Conservation (phyloP, 495 filamentous ascomycete genomes). For the Tuber umbilicatum region DNA sequence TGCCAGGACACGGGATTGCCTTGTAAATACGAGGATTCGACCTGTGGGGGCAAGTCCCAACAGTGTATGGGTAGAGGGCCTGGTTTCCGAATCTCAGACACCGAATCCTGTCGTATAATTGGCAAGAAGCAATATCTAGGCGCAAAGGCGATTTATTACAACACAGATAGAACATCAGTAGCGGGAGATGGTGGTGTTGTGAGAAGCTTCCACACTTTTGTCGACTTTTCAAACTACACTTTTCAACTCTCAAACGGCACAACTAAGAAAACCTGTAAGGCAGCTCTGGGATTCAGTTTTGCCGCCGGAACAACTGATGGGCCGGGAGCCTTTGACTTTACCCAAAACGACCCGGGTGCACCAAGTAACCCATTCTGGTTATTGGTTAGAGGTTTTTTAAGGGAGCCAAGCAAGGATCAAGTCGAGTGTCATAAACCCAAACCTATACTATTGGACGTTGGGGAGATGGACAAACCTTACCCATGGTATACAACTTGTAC, state of each 20-base stretch:
- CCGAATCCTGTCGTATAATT: constrained; percentile 77
- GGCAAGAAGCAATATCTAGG: constrained; percentile 65
- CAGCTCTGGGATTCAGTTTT: constrained; percentile 90
- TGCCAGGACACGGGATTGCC: constrained; percentile 68
- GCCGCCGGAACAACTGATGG: constrained; percentile 92
- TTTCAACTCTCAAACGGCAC: constrained; percentile 73
- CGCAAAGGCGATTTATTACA: constrained; percentile 58
- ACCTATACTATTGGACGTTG: constrained; percentile 83
- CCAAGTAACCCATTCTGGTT: constrained; percentile 77
- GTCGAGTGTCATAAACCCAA: constrained; percentile 73
- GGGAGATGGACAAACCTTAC: constrained; percentile 72
- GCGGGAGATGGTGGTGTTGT: constrained; percentile 57
- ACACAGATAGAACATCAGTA: constrained; percentile 48
- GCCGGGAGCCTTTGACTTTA: constrained; percentile 90
- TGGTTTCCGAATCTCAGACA: constrained; percentile 62
- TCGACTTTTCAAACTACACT: constrained; percentile 54
- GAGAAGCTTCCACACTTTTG: constrained; percentile 66
- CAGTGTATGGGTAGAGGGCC: constrained; percentile 82
- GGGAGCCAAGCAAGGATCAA: constrained; percentile 65
- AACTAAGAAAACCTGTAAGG: constrained; percentile 68
- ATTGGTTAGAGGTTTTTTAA: constrained; percentile 65
- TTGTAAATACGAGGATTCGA: constrained; percentile 70
- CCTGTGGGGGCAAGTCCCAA: constrained; percentile 68
- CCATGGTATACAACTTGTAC: constrained; percentile 53
- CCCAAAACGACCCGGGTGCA: constrained; percentile 67